phyloP scores from a whole-genome alignment of 345 rosid genomes.

The Gossypium turneri region DNA sequence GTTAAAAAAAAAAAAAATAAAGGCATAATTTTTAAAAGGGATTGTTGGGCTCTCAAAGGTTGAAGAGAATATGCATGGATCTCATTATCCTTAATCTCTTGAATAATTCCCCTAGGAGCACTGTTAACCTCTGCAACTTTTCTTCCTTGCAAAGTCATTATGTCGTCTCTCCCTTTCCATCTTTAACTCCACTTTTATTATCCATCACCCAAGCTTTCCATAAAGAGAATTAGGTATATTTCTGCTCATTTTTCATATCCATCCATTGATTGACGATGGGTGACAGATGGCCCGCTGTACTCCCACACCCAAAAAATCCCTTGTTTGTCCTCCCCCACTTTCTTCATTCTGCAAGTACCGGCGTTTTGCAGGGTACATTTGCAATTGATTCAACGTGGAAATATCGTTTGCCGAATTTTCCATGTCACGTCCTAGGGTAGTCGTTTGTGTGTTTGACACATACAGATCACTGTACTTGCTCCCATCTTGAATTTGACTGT shows the following conservation, averaged over 20 bases:
- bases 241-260: conserved; percentile 41
- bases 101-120: conserved; percentile 10
- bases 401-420: conserved; percentile 39
- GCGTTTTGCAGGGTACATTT: conserved; percentile 59
- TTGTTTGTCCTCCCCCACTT: conserved; percentile 55
- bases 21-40: conserved; percentile 28
- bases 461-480: conserved; percentile 51
- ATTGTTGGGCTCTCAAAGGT: conserved; percentile 22
- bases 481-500: conserved; percentile 31
- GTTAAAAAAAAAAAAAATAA: conserved; percentile 22
- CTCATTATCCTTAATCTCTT: conserved; percentile 17
- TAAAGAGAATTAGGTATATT: conserved; percentile 1
- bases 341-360: conserved; percentile 36
- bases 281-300: conserved; percentile 52
- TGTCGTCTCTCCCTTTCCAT: conserved; percentile 1
- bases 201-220: conserved; percentile 15
- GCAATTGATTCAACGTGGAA: conserved; percentile 40
- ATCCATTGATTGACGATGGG: conserved; percentile 62
- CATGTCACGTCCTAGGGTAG: conserved; percentile 29
- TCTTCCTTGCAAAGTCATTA: conserved; percentile 34
- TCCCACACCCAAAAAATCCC: conserved; percentile 93
- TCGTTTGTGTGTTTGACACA: conserved; percentile 28
- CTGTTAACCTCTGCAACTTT: conserved; percentile 28
- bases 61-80: conserved; percentile 45
- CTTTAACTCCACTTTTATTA: conserved; percentile 16